Base-by-base conservation (phyloP, 306 rosid species). In the Purshia tridentata region DNA sequence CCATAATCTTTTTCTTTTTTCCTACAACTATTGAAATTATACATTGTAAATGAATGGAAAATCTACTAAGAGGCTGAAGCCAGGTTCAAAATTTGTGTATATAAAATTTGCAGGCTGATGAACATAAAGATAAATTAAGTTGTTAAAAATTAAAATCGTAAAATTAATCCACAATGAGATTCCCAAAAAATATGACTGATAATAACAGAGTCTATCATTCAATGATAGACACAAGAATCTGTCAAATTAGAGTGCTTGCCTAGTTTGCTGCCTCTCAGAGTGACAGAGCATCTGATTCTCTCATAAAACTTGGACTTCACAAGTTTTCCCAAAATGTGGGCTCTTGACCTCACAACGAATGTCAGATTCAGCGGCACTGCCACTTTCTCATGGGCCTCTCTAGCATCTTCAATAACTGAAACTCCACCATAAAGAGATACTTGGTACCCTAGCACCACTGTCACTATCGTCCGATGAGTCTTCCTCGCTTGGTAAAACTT, bases 361-460 rank as follows among this genome's bases (percentile, higher is more conserved):
- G 98, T 88, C 3, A 94, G 86, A 66, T 91, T 91, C 58, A 94
- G 70, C 1, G 96, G 92, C 61, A 94, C 73, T 2, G 78, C 88
- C 15, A 88, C 72, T 51, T 2, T 82, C 29, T 75, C 70, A 54
- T n/a, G 59, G 58, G 67, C 77, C 49, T 81, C 78, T 53, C 77
- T 67, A 0, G 70, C 81, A 8, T 70, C 74, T 0, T 72, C 84
- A 19, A 89, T 78, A 15, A 37, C 88, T 0, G 96, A 68, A 6
- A 91, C 76, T 2, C 95, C 96, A 1, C 98, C 98, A 42, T 94
- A 91, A 35, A 94, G 86, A 37, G 97, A 91, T 60, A 94, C 81
- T 72, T 94, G 97, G 63, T 83, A 61, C 18, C 91, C 96, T 2
- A 14, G 52, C 58, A 91, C 97, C 64, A 80, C 76, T 5, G 90